Percentiles rank a stretch among this genome's conserved stretches.
Evolutionary conservation across 192 early-diverging fungal genomes (phyloP).

Genomic region (Physocladia obscura): DNA sequence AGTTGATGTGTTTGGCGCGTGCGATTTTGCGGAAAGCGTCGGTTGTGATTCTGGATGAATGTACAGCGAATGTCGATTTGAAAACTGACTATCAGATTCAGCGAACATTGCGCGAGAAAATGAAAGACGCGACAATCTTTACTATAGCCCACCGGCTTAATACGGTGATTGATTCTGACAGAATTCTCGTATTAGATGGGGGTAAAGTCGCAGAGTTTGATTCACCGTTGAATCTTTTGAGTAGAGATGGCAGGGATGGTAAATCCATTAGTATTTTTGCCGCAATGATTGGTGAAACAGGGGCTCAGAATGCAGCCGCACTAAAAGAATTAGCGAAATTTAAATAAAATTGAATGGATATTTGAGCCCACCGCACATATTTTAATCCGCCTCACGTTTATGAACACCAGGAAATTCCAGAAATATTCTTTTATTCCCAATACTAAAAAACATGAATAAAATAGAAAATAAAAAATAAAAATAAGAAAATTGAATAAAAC

Average conservation of each 20-base stretch:
- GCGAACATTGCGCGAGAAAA: constrained; percentile 60
- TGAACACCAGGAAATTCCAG: no score
- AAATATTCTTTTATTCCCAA: no score
- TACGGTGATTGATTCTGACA: constrained; percentile 50
- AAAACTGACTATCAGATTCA: constrained; percentile 71
- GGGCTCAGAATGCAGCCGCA: constrained; percentile 53
- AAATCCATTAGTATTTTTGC: constrained; percentile 47
- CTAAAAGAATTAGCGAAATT: constrained; percentile 10
- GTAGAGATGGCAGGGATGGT: background rate
- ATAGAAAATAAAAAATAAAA: no score
- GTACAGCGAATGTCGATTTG: constrained; percentile 68
- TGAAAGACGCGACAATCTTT: constrained; percentile 59
- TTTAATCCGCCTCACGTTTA: no score
- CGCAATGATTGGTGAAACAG: constrained; percentile 69
- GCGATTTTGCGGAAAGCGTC: constrained; percentile 41
- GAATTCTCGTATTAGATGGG: constrained; percentile 45
- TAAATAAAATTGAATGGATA: background rate
- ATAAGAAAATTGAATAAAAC: no score
- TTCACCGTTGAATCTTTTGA: constrained; percentile 52
- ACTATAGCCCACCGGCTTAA: constrained; percentile 46
- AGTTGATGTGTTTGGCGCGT: constrained; percentile 54
- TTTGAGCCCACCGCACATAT: background rate
- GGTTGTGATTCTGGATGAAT: constrained; percentile 40
- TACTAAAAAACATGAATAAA: no score
- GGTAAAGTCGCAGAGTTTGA: constrained; percentile 55